Evolutionary conservation across 2,329 filamentous ascomycete genomes (phyloP).

Genomic region (Botrytis fabae): DNA sequence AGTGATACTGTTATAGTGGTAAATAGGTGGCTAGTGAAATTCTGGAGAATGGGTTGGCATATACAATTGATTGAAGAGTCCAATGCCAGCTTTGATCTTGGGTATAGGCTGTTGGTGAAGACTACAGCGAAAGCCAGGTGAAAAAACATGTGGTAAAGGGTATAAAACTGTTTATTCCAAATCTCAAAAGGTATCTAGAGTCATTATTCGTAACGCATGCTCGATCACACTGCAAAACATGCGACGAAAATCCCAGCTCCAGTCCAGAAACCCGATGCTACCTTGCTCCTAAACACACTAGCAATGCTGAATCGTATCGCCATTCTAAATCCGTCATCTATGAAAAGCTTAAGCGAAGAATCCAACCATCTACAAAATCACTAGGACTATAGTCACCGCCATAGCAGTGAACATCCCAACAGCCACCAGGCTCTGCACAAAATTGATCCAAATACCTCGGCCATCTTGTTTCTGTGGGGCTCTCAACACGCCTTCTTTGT

Average conservation of each 20-base stretch:
- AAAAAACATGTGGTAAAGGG: background rate
- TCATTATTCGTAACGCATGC: background rate
- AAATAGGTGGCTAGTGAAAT: background rate
- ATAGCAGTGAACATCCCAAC: slow-evolving; percentile 20
- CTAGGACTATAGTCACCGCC: slow-evolving; percentile 12
- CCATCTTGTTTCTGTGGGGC: background rate
- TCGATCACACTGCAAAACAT: background rate
- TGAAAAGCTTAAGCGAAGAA: background rate
- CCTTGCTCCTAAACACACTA: background rate
- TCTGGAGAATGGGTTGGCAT: background rate
- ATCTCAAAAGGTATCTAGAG: slow-evolving; percentile 1
- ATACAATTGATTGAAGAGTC: background rate
- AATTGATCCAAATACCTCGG: slow-evolving; percentile 16
- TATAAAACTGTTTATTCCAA: slow-evolving; percentile 7
- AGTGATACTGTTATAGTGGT: background rate
- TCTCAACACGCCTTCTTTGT: background rate
- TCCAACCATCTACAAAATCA: background rate
- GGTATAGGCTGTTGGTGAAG: background rate
- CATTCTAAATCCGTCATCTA: background rate
- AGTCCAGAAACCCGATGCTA: background rate
- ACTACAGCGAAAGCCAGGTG: background rate
- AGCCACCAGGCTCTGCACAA: slow-evolving; percentile 19
- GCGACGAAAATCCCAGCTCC: background rate
- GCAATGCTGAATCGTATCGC: background rate
- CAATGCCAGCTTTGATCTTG: background rate